Evolutionary conservation across 805 yeast genomes (phyloP), one percentile per base, ranked within the genome.

Genomic region (Candida yuanshanica): DNA sequence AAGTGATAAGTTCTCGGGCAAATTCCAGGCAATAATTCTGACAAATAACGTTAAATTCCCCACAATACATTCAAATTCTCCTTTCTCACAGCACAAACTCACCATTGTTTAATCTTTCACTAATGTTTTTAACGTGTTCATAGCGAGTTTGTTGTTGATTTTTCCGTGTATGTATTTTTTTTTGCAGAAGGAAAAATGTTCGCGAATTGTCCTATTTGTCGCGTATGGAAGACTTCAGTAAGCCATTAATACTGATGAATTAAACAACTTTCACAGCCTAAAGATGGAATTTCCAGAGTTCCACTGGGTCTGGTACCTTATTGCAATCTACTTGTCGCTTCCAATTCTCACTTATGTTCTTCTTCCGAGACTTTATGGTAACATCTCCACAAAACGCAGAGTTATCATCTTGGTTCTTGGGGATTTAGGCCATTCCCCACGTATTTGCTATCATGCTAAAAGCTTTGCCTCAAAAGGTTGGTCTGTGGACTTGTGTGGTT

Each of bases 361-460:
- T 1, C 42, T 68, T 18, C 74, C 74, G 1, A 58, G 36, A 36
- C n/a, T 66, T 10, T 58, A 55, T 39, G 72, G 67, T 10, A 52
- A 54, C 39, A 56, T 53, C 25, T 59, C 66, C 7, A 48, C 62
- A 5, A 61, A 69, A 44, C 77, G 70, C 47, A 74, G 87, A 39
- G 79, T 87, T 6, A 72, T 84, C 9, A 78, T 93, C 16, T 73
- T 87, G 47, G 99, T 93, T 2, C 65, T 93, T 16, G 99, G 99
- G 2, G 98, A 91, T 57, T 58, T 93, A 40, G 96, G 96, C 12
- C 95, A 89, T 56, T 90, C 97, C 0, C 99, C 99, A 7, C 70
- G 99, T 45, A 93, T 91, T 84, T 74, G 82, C 50, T 85, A 91
- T 62, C 99, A 93, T 59, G 95, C 95, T 0, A 64, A 70, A 43